Conservation (phyloP, 2,329 filamentous ascomycete genomes). For the Cadophora sp. region DNA sequence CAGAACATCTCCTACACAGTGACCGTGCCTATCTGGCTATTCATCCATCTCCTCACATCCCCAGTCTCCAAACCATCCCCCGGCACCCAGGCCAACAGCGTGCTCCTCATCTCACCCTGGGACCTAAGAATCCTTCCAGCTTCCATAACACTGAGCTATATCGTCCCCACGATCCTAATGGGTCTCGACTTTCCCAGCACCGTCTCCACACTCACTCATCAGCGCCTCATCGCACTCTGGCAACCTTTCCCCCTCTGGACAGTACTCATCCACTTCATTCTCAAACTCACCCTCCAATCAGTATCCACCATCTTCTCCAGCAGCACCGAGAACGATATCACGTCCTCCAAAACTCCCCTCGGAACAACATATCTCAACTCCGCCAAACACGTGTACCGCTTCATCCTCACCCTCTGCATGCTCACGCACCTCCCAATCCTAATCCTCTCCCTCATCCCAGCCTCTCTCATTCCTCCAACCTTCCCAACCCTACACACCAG, state of each 20-base stretch:
- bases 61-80: slow-evolving; percentile 44
- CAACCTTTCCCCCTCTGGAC: slow-evolving; percentile 57
- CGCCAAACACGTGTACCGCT: slow-evolving; percentile 39
- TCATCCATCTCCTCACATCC: slow-evolving; percentile 51
- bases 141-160: slow-evolving; percentile 50
- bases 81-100: slow-evolving; percentile 44
- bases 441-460: slow-evolving; percentile 49
- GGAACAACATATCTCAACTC: slow-evolving; percentile 35
- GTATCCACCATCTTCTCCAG: slow-evolving; percentile 11
- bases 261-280: slow-evolving; percentile 46
- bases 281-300: slow-evolving; percentile 30
- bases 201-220: slow-evolving; percentile 51
- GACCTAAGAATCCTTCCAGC: slow-evolving; percentile 47
- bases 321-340: slow-evolving; percentile 21
- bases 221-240: slow-evolving; percentile 56
- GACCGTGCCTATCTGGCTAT: slow-evolving; percentile 51
- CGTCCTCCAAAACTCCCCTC: slow-evolving; percentile 36
- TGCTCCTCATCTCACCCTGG: slow-evolving; percentile 39
- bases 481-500: slow-evolving; percentile 44
- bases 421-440: slow-evolving; percentile 49
- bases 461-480: slow-evolving; percentile 44
- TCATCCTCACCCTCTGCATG: slow-evolving; percentile 49
- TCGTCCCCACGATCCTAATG: slow-evolving; percentile 52
- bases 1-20: slow-evolving; percentile 53
- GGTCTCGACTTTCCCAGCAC: slow-evolving; percentile 49